A percentile compares a stretch with the other conserved stretches of the same genome.
phyloP scores from a whole-genome alignment of 2,329 filamentous ascomycete genomes.

The Zopfia rhizophila region DNA sequence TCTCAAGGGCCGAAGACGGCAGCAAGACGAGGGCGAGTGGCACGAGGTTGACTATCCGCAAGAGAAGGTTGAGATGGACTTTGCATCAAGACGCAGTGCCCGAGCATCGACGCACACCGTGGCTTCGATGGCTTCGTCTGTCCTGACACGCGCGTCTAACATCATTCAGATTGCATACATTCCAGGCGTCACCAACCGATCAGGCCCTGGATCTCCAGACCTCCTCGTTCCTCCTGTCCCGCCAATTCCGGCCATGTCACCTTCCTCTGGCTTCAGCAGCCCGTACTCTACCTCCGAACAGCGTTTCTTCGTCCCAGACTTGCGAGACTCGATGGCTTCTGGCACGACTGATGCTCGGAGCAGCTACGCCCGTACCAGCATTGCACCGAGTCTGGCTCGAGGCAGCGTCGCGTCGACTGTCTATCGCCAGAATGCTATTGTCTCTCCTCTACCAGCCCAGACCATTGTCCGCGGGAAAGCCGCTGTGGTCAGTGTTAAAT shows the following conservation, averaged over 20 bases:
- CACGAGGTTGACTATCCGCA: constrained; percentile 63
- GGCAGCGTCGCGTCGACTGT: constrained; percentile 86
- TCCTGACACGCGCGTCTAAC: constrained; percentile 95
- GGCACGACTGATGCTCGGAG: constrained; percentile 69
- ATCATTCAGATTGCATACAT: constrained; percentile 99
- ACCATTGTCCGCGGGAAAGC: constrained; percentile 89
- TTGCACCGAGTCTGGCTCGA: constrained; percentile 60
- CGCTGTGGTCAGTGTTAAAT: constrained; percentile 92
- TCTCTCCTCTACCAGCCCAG: constrained; percentile 81
- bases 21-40: constrained; percentile 67
- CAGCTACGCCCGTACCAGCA: constrained; percentile 58
- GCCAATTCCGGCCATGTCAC: constrained; percentile 75
- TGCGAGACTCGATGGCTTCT: constrained; percentile 92
- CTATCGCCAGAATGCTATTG: constrained; percentile 89
- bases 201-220: constrained; percentile 82
- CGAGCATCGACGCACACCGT: constrained; percentile 86
- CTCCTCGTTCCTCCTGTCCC: constrained; percentile 91
- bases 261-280: constrained; percentile 67
- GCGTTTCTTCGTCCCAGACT: constrained; percentile 92
- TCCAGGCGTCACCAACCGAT: constrained; percentile 93
- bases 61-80: constrained; percentile 68
- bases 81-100: constrained; percentile 65
- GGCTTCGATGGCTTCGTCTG: constrained; percentile 91
- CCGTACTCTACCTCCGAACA: constrained; percentile 73
- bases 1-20: constrained; percentile 80